Evolutionary conservation across 305 asterid species (phyloP), one percentile per base, ranked within the genome.

Genomic region (Solanum aculeatissimum): DNA sequence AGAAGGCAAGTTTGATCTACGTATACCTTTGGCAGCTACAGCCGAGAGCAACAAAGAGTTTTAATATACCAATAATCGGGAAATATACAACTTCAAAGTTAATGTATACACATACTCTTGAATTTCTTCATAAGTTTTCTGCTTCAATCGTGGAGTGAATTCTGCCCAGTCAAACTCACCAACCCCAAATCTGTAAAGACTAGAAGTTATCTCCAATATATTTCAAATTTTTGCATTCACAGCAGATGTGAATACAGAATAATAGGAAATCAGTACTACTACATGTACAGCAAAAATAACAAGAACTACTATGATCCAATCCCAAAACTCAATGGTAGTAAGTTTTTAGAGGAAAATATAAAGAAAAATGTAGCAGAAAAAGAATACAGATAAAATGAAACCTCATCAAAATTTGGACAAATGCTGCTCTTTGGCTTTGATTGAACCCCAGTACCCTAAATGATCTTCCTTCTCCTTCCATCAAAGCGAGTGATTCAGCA

Each of bases 381-480:
- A 58, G 29, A 63, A 49, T 35, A 47, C 7, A 72, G 80, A 84
- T 55, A 84, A 79, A 27, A 21, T 9, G 45, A 62, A 72, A 97
- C 99, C 99, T 97, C 99, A 97, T 97, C 90, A 97, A 86, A 82
- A 93, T 90, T 89, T 97, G 98, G 83, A 97, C 97, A 90, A 97
- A 95, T 32, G 88, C 85, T 81, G 97, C 97, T 89, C 99, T 91
- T 89, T 97, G 98, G 85, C 77, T 94, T 88, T 95, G 99, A 88
- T 95, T 97, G 87, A 97, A 97, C 38, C 99, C 99, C 86, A 92
- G 85, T 58, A 97, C 95, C 62, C 98, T 92, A 84, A 95, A 93
- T 74, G 94, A 92, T 88, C 91, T 92, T 83, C 98, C 99, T 92
- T 97, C 98, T 42, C 99, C 99, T 92, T 97, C 99, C 98, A 96